Evolutionary conservation across 441 rosid genomes (phyloP).

Genomic region (Geranium incanum): DNA sequence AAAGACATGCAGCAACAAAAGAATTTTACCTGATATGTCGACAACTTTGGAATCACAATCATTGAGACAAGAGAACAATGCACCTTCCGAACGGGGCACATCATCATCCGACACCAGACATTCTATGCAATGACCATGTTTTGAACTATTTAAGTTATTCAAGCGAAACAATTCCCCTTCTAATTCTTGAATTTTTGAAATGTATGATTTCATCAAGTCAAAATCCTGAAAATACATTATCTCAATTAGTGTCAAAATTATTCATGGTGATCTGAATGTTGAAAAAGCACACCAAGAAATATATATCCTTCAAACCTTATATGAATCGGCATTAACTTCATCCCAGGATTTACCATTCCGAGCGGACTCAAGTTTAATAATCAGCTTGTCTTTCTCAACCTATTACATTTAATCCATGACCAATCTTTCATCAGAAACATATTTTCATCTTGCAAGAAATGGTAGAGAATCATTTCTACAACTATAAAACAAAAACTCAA

Average conservation of each 20-base stretch:
- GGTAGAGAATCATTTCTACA: background rate
- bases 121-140: constrained; percentile 34
- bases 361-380: constrained; percentile 70
- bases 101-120: constrained; percentile 55
- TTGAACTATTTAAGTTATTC: constrained; percentile 41
- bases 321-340: constrained; percentile 54
- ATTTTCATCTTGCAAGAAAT: constrained; percentile 9
- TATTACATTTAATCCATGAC: constrained; percentile 24
- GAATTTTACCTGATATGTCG: constrained; percentile 49
- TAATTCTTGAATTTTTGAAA: constrained; percentile 79
- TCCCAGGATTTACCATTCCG: constrained; percentile 88
- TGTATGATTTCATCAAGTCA: constrained; percentile 61
- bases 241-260: constrained; percentile 19
- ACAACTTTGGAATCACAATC: constrained; percentile 46
- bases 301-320: constrained; percentile 39
- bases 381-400: constrained; percentile 84
- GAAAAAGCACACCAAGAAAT: constrained; percentile 13
- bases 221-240: constrained; percentile 41
- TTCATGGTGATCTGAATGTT: background rate
- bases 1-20: background rate
- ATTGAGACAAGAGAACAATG: constrained; percentile 45
- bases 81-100: constrained; percentile 42
- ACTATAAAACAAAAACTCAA: constrained; percentile 23
- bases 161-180: constrained; percentile 70
- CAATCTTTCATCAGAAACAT: too few species aligned